A percentile compares a stretch with the other conserved stretches of the same genome.
Evolutionary conservation across 2,329 filamentous ascomycete species (phyloP).

Genomic region (Berkeleyomyces basicola): DNA sequence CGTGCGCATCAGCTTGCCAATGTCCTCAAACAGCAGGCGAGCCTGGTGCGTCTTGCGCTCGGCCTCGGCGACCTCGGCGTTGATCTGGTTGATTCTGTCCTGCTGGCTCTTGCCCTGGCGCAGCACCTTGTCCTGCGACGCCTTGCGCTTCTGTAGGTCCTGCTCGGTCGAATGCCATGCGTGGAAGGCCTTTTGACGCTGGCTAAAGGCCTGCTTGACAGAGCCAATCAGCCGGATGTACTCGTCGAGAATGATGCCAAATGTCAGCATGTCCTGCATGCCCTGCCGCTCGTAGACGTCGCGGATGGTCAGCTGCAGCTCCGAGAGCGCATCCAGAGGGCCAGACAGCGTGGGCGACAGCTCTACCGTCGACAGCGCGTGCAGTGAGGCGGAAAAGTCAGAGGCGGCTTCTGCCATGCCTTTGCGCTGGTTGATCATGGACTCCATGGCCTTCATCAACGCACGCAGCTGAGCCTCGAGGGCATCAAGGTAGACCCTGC

Average conservation of each 20-base stretch:
- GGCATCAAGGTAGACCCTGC: conserved; percentile 84
- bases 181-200: conserved; percentile 91
- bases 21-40: conserved; percentile 82
- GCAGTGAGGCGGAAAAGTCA: conserved; percentile 86
- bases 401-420: conserved; percentile 83
- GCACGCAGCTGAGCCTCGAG: conserved; percentile 82
- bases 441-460: conserved; percentile 83
- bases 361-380: conserved; percentile 82
- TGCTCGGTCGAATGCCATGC: conserved; percentile 84
- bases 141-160: conserved; percentile 77
- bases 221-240: conserved; percentile 93
- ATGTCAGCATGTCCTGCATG: conserved; percentile 87
- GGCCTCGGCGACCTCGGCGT: conserved; percentile 84
- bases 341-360: conserved; percentile 75
- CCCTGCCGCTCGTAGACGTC: conserved; percentile 95
- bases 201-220: conserved; percentile 81
- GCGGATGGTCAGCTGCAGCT: conserved; percentile 81
- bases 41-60: conserved; percentile 88
- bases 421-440: conserved; percentile 81
- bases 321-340: conserved; percentile 78
- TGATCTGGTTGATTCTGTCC: conserved; percentile 81
- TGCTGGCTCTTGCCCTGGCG: conserved; percentile 91
- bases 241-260: conserved; percentile 95
- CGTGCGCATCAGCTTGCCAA: conserved; percentile 80
- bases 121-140: conserved; percentile 83